Evolutionary conservation across 1,284 basidiomycete genomes (phyloP).

Genomic region (Boletellus dicymbophilus): DNA sequence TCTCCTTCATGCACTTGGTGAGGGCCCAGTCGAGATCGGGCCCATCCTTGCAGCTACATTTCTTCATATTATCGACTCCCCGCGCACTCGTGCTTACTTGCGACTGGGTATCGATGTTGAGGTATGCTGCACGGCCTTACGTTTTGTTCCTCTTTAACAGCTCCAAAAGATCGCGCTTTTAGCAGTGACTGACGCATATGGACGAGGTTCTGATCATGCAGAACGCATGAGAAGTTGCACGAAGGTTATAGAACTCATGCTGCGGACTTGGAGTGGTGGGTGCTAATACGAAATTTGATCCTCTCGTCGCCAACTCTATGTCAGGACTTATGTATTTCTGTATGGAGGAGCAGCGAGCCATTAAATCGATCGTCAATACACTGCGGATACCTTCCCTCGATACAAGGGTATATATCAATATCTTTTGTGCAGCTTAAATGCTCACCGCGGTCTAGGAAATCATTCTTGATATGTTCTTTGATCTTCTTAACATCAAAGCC

Average conservation of each 20-base stretch:
- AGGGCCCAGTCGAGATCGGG: constrained; percentile 85
- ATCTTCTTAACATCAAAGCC: constrained; percentile 88
- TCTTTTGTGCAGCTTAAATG: not conserved
- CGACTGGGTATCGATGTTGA: constrained; percentile 89
- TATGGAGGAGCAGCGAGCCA: constrained; percentile 85
- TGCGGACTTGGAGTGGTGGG: constrained; percentile 94
- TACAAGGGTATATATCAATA: constrained; percentile 68
- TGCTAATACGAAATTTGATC: constrained; percentile 9
- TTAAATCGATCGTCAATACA: constrained; percentile 84
- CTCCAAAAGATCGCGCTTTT: constrained; percentile 73
- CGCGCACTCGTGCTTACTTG: constrained; percentile 79
- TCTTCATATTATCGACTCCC: constrained; percentile 85
- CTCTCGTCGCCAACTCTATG: constrained; percentile 9
- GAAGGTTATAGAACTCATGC: constrained; percentile 79
- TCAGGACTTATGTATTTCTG: constrained; percentile 93
- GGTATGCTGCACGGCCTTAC: constrained; percentile 44
- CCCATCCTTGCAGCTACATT: constrained; percentile 86
- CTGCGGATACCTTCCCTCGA: constrained; percentile 87
- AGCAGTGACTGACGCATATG: constrained; percentile 90
- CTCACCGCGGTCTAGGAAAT: constrained; percentile 64
- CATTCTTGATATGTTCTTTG: constrained; percentile 92
- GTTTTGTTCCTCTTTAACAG: constrained; percentile 13
- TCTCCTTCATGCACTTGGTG: constrained; percentile 83
- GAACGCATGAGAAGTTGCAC: constrained; percentile 80
- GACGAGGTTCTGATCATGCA: constrained; percentile 74